Evolutionary conservation across 441 rosid species (phyloP).

Genomic region (Pelargonium australe): DNA sequence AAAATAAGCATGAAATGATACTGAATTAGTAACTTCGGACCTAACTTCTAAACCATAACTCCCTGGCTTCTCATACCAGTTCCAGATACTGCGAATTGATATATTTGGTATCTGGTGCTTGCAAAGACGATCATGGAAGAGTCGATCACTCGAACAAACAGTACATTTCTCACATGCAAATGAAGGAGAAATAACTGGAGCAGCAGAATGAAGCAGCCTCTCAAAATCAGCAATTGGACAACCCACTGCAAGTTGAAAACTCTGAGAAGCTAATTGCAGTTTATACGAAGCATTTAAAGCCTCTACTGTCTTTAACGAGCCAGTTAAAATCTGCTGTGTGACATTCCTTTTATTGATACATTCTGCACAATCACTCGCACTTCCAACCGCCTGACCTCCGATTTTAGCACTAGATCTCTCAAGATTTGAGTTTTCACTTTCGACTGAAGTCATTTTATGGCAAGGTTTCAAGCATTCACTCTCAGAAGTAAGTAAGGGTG

Average conservation of each 20-base stretch:
- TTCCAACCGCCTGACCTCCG: slow-evolving; percentile 14
- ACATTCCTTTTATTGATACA: slow-evolving; percentile 12
- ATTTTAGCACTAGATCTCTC: background rate
- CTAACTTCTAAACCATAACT: slow-evolving; percentile 27
- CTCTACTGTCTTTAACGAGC: slow-evolving; percentile 7
- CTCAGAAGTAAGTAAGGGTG: slow-evolving; percentile 4
- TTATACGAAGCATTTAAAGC: slow-evolving; percentile 20
- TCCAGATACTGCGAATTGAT: slow-evolving; percentile 25
- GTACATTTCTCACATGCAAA: slow-evolving; percentile 6
- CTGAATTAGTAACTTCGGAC: slow-evolving; percentile 9
- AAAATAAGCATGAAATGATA: slow-evolving; percentile 25
- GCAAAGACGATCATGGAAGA: slow-evolving; percentile 11
- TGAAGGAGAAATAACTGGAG: slow-evolving; percentile 22
- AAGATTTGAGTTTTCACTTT: slow-evolving; percentile 12
- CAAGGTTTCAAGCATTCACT: background rate
- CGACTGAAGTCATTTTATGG: background rate
- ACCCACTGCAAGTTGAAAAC: slow-evolving; percentile 13
- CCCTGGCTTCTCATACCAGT: slow-evolving; percentile 28
- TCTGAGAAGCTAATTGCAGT: slow-evolving; percentile 23
- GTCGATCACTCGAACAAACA: slow-evolving; percentile 11
- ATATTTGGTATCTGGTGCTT: slow-evolving; percentile 18
- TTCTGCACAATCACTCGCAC: slow-evolving; percentile 3
- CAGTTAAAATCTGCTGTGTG: slow-evolving; percentile 3
- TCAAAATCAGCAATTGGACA: slow-evolving; percentile 26
- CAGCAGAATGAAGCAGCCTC: slow-evolving; percentile 20